Evolutionary conservation across 2,329 filamentous ascomycete genomes (phyloP).

Genomic region (Clarireedia paspali): DNA sequence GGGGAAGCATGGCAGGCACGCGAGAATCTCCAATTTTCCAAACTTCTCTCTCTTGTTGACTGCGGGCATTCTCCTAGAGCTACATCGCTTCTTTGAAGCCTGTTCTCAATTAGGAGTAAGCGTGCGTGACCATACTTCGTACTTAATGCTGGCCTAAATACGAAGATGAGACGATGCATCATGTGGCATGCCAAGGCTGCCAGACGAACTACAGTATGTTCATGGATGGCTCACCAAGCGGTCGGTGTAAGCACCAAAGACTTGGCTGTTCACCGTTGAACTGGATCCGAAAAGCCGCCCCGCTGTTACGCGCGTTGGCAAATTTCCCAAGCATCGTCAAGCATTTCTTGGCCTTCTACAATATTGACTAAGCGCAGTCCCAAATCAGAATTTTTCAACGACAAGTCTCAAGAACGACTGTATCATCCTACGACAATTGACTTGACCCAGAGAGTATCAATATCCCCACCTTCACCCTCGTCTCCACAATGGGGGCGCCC

Average conservation of each 20-base stretch:
- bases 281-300: not conserved
- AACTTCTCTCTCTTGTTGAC: not conserved
- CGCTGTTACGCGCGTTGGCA: not conserved
- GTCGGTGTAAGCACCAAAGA: not conserved
- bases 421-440: not conserved
- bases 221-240: not conserved
- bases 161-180: not conserved
- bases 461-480: not conserved
- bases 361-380: not conserved
- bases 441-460: not conserved
- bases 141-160: not conserved
- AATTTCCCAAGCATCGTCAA: not conserved
- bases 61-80: not conserved
- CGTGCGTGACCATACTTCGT: not conserved
- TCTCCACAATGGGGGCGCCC: not conserved
- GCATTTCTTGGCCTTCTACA: not conserved
- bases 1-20: not conserved
- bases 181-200: not conserved
- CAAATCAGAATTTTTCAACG: not conserved
- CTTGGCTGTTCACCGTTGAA: not conserved
- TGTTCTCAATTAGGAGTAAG: not conserved
- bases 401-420: not conserved
- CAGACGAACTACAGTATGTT: not conserved
- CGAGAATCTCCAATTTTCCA: not conserved
- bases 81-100: not conserved